Base-by-base conservation (phyloP, 2,329 filamentous ascomycete species). In the Xylariomycetidae sp. region DNA sequence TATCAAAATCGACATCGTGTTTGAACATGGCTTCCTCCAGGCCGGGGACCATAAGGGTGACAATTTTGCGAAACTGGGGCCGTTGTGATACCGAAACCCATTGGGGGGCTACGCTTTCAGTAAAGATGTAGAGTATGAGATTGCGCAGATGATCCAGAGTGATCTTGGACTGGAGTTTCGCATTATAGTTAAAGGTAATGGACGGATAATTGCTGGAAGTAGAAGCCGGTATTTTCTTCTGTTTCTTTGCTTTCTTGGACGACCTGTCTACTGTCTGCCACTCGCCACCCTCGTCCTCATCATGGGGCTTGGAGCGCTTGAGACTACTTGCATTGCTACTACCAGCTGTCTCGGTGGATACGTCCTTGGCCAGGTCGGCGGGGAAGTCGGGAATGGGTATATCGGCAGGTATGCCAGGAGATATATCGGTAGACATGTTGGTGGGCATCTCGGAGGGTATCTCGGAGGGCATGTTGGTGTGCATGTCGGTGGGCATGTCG, bases 1-100 rank as follows among this genome's bases (percentile, higher is more conserved):
- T 61, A 8, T 60, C 54, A 30, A 70, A 71, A 43, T 78, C 63
- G 23, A 72, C 67, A 23, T 61, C 54, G 10, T 76, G 71, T 57
- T 84, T 77, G 63, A 97, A 94, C 85, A 97, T 92, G 42, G 80
- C 84, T 51, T 87, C 77, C 55, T 97, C 90, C 16, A 98, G 64
- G 0, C 92, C 92, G 9, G 92, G 92, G 9, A 96, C 80, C 85
- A 96, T 90, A 45, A 98, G 66, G 25, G 86, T 77, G 18, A 97
- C 89, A 18, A 94, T 83, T 62, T 92, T 94, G 43, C 77, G 67
- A 48, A 85, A 79, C 38, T 79, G 69, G 5, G 75, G 72, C 28
- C 80, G 70, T 49, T 84, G 72, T 38, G 67, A 67, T 30, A 84
- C 70, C 27, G 72, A 69, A 27, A 84, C 68, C 76, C 80, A 85